A percentile compares a stretch with the other conserved stretches of the same genome.
phyloP scores from a whole-genome alignment of 371 early-diverging fungal species.

The Massospora cicadina region DNA sequence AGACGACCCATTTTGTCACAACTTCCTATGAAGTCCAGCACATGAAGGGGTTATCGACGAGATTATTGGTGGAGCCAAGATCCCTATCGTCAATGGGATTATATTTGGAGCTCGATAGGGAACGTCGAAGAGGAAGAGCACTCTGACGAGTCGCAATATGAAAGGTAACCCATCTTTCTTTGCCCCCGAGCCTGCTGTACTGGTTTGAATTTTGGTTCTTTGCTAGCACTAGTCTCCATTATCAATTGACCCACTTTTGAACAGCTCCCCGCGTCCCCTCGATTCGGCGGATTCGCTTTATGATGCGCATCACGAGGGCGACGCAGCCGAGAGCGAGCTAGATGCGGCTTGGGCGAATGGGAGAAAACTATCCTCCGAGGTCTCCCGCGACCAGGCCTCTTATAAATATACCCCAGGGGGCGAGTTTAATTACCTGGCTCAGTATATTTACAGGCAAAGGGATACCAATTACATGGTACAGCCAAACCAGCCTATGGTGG shows the following conservation, averaged over 20 bases:
- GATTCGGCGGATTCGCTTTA: neutral
- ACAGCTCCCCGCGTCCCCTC: neutral
- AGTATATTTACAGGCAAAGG: conserved; percentile 1
- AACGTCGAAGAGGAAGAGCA: neutral
- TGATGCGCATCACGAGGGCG: neutral
- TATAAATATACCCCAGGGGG: conserved; percentile 9
- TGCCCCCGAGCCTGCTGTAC: too few relatives aligned
- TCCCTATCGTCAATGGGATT: conserved; percentile 10
- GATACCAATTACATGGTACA: conserved; percentile 1
- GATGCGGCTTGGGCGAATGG: conserved; percentile 9
- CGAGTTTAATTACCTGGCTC: conserved; percentile 9
- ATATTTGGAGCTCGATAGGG: conserved; percentile 9
- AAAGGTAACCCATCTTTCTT: neutral
- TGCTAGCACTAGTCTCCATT: neutral
- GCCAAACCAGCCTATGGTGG: too few relatives aligned
- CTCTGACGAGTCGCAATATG: neutral
- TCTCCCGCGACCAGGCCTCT: neutral
- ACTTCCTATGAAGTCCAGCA: conserved; percentile 10
- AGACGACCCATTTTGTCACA: conserved; percentile 11
- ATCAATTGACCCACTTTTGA: neutral
- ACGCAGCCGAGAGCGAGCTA: neutral
- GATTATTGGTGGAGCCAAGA: neutral
- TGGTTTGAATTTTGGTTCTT: neutral
- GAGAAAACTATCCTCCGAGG: neutral
- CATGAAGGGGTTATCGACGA: conserved; percentile 10